Evolutionary conservation across 2,329 filamentous ascomycete genomes (phyloP), one percentile per base, ranked within the genome.

Genomic region (Diplocarpon rosae): DNA sequence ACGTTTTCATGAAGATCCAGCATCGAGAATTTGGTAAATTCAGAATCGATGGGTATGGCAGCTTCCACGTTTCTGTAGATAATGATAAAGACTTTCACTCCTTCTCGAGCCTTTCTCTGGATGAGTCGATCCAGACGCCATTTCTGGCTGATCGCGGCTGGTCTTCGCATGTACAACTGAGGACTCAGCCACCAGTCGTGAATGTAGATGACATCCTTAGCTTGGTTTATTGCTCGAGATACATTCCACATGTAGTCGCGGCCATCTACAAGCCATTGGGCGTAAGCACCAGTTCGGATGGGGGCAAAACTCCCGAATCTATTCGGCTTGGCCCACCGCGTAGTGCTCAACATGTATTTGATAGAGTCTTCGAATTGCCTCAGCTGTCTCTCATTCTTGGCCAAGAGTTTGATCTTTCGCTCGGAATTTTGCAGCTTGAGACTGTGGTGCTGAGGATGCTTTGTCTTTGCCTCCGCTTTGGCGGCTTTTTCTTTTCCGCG

Each of bases 241-340:
- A 96, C 88, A 62, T 95, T 94, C 92, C 92, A 98, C 90, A 96
- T 96, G 69, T 96, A 93, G 62, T 98, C 92, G 54, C 92, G 79
- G 13, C 86, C 92, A 64, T 98, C 92, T 0, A 98, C 90, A 8
- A 98, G 75, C 89, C 90, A 96, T 59, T 95, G 88, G 2, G 89
- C 88, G 66, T 90, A 92, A 24, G 92, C 88, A 35, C 83, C 83
- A 37, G 78, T 79, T 48, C 92, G 78, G 1, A 96, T 83, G 0
- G 92, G 92, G 0, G 92, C 89, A 65, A 93, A 98, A 63, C 90
- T 95, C 56, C 83, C 83, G 61, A 95, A 96, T 14, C 92, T 78
- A 59, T 95, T 92, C 43, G 74, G 74, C 54, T 82, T 75, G 46
- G 83, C 76, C 92, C 92, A 98, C 2, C 79, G 70, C 0, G 90